Conservation (phyloP, 2,329 filamentous ascomycete species). For the Teratosphaeria viscida region DNA sequence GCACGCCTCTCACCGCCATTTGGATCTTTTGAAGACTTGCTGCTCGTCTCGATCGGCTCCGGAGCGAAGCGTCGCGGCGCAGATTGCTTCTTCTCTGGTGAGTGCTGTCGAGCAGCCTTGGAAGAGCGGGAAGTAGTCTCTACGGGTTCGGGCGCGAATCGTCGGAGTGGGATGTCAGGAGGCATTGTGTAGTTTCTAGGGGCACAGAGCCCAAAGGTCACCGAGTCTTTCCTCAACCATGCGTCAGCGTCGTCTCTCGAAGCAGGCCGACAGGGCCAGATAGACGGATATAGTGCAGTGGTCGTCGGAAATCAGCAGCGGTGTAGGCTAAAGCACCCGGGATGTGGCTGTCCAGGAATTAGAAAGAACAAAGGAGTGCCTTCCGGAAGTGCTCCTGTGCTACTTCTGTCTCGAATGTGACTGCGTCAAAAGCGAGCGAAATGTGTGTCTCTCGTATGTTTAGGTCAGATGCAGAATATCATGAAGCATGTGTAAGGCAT, state of each 20-base stretch:
- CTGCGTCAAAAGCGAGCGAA: not conserved
- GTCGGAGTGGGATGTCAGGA: slow-evolving; percentile 6
- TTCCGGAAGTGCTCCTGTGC: not conserved
- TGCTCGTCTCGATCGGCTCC: slow-evolving; percentile 30
- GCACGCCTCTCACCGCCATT: not conserved
- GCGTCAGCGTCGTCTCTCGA: slow-evolving; percentile 7
- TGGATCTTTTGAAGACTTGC: slow-evolving; percentile 41
- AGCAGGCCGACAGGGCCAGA: slow-evolving; percentile 21
- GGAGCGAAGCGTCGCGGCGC: slow-evolving; percentile 8
- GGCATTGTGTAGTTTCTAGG: slow-evolving; percentile 6
- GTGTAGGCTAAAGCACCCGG: not conserved
- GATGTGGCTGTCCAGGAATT: not conserved
- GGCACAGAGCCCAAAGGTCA: slow-evolving; percentile 3
- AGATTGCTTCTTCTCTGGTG: slow-evolving; percentile 11
- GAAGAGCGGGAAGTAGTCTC: slow-evolving; percentile 7
- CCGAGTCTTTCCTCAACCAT: slow-evolving; percentile 10
- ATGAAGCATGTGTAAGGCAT: not conserved
- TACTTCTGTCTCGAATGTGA: not conserved
- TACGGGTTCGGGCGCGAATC: slow-evolving; percentile 6
- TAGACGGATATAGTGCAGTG: not conserved
- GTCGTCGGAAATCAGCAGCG: not conserved
- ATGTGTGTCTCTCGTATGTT: not conserved
- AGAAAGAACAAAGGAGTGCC: not conserved
- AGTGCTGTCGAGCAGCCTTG: slow-evolving; percentile 25
- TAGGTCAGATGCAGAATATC: not conserved